Conservation (phyloP, 2,329 filamentous ascomycete species). For the Blumeria graminis region DNA sequence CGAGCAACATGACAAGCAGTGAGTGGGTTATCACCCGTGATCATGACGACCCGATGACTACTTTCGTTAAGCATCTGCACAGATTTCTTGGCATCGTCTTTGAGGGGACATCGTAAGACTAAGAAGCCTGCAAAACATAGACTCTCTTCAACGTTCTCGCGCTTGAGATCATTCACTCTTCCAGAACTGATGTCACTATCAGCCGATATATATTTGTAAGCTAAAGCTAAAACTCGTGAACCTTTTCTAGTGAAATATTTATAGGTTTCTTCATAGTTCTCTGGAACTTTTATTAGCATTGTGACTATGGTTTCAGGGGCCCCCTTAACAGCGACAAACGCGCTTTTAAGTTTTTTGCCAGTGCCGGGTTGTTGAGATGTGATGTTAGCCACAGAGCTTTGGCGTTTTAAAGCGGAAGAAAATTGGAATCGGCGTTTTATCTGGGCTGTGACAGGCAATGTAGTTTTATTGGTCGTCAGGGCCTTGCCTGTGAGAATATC, state of each 20-base stretch:
- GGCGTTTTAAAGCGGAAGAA: slow-evolving; percentile 83
- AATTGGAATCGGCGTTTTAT: slow-evolving; percentile 96
- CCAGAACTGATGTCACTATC: slow-evolving; percentile 61
- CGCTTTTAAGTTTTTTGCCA: slow-evolving; percentile 55
- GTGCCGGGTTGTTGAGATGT: slow-evolving; percentile 45
- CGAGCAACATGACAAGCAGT: slow-evolving; percentile 89
- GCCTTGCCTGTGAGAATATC: slow-evolving; percentile 56
- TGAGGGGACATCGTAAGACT: slow-evolving; percentile 82
- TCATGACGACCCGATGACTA: slow-evolving; percentile 97
- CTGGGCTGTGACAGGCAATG: slow-evolving; percentile 53
- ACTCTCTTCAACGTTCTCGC: slow-evolving; percentile 70
- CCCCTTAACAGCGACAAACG: slow-evolving; percentile 89
- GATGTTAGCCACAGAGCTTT: slow-evolving; percentile 79
- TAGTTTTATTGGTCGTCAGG: slow-evolving; percentile 20
- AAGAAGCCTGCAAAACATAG: slow-evolving; percentile 86
- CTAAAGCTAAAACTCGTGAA: slow-evolving; percentile 77
- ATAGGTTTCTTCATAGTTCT: slow-evolving; percentile 89
- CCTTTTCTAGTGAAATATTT: slow-evolving; percentile 95
- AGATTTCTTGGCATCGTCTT: slow-evolving; percentile 83
- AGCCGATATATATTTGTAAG: slow-evolving; percentile 70
- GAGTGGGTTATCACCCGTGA: slow-evolving; percentile 91
- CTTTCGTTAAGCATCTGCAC: slow-evolving; percentile 97
- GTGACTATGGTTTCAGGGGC: slow-evolving; percentile 91
- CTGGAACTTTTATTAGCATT: slow-evolving; percentile 64
- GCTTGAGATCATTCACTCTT: slow-evolving; percentile 81